Conservation (phyloP, 495 filamentous ascomycete genomes). For the Penicillium roqueforti region DNA sequence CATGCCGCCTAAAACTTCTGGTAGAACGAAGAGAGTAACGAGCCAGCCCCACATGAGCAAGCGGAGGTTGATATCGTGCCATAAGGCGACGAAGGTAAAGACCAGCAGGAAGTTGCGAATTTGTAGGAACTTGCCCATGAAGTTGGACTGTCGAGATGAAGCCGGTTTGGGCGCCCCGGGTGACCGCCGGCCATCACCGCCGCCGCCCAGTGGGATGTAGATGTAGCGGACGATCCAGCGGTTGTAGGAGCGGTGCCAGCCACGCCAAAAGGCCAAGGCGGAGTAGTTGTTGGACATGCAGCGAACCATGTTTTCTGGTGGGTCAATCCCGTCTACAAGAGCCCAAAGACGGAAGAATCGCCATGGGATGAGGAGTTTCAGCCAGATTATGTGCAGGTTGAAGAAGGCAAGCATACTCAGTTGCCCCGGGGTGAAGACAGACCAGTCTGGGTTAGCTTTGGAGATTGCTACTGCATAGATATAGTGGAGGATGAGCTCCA, state of each 20-base stretch:
- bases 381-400: constrained; percentile 96
- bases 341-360: constrained; percentile 96
- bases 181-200: constrained; percentile 30
- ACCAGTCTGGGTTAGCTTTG: constrained; percentile 74
- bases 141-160: constrained; percentile 18
- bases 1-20: constrained; percentile 68
- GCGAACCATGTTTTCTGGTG: constrained; percentile 96
- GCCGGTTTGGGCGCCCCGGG: constrained; percentile 13
- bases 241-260: constrained; percentile 93
- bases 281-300: constrained; percentile 96
- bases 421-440: constrained; percentile 79
- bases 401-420: constrained; percentile 91
- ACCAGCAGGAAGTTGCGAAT: constrained; percentile 74
- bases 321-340: constrained; percentile 83
- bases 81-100: constrained; percentile 96
- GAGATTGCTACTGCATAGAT: constrained; percentile 92
- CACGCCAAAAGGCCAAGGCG: constrained; percentile 88
- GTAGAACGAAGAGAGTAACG: constrained; percentile 86
- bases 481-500: constrained; percentile 93
- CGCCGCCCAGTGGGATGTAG: constrained; percentile 84
- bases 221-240: constrained; percentile 93
- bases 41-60: constrained; percentile 97
- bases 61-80: constrained; percentile 95
- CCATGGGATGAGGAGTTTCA: constrained; percentile 96
- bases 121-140: constrained; percentile 30